Percentiles rank a stretch among this genome's conserved stretches.
Evolutionary conservation across 306 rosid genomes (phyloP).

Genomic region (Trichosanthes cucumerina): DNA sequence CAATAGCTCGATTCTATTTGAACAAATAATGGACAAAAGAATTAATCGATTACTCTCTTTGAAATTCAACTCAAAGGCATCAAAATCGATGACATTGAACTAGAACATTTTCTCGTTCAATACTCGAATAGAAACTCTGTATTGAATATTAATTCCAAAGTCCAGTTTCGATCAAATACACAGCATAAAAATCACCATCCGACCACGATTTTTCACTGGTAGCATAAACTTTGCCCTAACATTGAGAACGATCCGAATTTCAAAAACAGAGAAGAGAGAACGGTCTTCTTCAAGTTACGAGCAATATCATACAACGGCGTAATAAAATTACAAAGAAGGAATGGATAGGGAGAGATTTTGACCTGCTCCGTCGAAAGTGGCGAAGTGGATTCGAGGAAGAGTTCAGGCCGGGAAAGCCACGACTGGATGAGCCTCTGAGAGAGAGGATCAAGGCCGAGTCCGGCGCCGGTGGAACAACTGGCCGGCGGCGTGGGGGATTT

Average conservation of each 20-base stretch:
- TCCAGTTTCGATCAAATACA: background rate
- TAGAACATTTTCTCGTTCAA: too few relatives aligned
- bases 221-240: background rate
- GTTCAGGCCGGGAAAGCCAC: constrained; percentile 45
- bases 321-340: background rate
- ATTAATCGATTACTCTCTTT: background rate
- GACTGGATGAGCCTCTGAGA: constrained; percentile 40
- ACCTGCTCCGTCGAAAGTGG: constrained; percentile 77
- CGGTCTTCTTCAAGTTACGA: background rate
- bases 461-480: constrained; percentile 77
- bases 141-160: background rate
- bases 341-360: background rate
- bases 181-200: too few relatives aligned
- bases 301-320: background rate
- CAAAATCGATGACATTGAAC: background rate
- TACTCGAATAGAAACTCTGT: background rate
- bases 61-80: background rate
- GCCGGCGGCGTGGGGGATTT: constrained; percentile 37
- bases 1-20: constrained; percentile 48
- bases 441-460: constrained; percentile 65
- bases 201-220: background rate
- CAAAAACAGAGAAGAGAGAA: background rate
- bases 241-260: background rate
- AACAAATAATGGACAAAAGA: background rate
- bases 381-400: constrained; percentile 27